phyloP scores from a whole-genome alignment of 2,329 filamentous ascomycete species.

The Colletotrichum scovillei region DNA sequence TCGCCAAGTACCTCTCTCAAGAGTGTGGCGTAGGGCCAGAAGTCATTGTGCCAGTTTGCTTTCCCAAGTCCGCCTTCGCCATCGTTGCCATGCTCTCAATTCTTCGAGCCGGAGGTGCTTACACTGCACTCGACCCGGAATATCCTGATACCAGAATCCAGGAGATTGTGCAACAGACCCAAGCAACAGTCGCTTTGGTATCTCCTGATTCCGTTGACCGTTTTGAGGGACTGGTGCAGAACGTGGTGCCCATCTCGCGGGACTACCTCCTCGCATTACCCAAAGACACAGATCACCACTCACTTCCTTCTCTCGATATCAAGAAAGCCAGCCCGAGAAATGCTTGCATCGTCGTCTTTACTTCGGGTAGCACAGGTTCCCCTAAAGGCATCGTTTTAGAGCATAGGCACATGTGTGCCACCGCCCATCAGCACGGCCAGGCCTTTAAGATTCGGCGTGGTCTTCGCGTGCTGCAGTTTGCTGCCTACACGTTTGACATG shows the following conservation, averaged over 20 bases:
- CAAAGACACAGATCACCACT: neutral
- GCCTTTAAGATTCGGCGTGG: slow-evolving; percentile 11
- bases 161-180: slow-evolving; percentile 31
- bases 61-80: neutral
- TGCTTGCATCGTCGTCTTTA: slow-evolving; percentile 32
- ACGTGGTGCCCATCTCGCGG: neutral
- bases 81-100: slow-evolving; percentile 2
- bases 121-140: slow-evolving; percentile 12
- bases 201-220: too few species aligned
- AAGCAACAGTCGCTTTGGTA: neutral
- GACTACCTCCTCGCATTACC: neutral
- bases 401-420: slow-evolving; percentile 24
- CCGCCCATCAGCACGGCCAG: neutral
- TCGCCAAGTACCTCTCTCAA: neutral
- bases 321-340: too few species aligned
- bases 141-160: slow-evolving; percentile 16
- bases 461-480: slow-evolving; percentile 36
- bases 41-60: neutral
- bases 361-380: slow-evolving; percentile 7
- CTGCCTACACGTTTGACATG: slow-evolving; percentile 37
- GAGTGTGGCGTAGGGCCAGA: neutral
- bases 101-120: slow-evolving; percentile 6
- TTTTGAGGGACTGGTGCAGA: neutral
- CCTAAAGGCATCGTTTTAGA: slow-evolving; percentile 37
- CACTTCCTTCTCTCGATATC: neutral